Conservation (phyloP, 768 basidiomycete genomes). For the Cystobasidium tubakii region DNA sequence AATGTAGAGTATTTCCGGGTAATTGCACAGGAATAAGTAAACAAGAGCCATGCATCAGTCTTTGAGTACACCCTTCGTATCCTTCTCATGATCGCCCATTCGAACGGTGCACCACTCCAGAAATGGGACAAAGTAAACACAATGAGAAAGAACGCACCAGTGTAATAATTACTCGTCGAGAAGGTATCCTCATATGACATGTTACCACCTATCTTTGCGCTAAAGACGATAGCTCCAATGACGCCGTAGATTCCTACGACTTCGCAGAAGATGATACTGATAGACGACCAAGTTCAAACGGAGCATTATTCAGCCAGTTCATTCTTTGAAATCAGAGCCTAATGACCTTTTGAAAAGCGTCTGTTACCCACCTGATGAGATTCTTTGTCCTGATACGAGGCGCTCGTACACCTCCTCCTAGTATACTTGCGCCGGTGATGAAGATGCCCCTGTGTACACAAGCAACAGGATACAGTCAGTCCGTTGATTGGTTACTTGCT, state of each 20-base stretch:
- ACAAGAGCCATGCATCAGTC: too few species aligned
- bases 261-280: conserved; percentile 97
- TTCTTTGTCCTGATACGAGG: conserved; percentile 96
- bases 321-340: too few species aligned
- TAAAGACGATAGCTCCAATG: conserved; percentile 84
- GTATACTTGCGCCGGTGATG: conserved; percentile 89
- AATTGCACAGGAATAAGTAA: too few species aligned
- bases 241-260: conserved; percentile 98
- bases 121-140: too few species aligned
- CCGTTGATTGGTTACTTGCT: too few species aligned
- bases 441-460: conserved; percentile 98
- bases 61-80: too few species aligned
- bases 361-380: conserved; percentile 67
- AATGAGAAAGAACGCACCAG: conserved; percentile 60
- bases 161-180: conserved; percentile 84
- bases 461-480: conserved; percentile 29
- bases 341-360: neutral
- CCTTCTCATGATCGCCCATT: too few species aligned
- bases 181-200: conserved; percentile 66
- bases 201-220: conserved; percentile 60
- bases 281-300: too few species aligned
- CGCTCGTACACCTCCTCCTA: conserved; percentile 88
- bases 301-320: too few species aligned
- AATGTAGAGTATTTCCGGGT: neutral
- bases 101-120: too few species aligned